These are phyloP conservation scores for Voacanga thouarsii DNA, from an alignment of 257 asterid species.

Conservation along the genomic window DNA sequence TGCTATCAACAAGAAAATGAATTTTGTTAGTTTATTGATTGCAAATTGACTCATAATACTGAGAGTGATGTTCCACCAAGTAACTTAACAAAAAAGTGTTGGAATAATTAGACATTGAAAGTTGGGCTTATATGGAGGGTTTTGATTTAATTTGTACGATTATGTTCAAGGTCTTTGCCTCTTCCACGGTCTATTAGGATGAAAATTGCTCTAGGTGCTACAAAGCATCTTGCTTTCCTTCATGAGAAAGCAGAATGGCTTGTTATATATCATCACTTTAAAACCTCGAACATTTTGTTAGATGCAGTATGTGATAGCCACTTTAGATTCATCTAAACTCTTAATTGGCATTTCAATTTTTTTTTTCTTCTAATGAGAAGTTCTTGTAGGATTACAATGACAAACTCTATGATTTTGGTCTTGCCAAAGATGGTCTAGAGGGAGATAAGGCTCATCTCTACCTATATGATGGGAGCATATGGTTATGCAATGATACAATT, in stretches of 20 bases:
- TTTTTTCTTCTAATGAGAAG: conserved; percentile 17
- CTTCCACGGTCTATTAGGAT: conserved; percentile 97
- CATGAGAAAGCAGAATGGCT: conserved; percentile 99
- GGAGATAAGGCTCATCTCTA: conserved; percentile 95
- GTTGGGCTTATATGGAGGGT: neutral
- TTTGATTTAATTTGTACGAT: conserved; percentile 13
- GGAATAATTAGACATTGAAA: neutral
- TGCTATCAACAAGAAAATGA: neutral
- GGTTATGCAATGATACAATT: conserved; percentile 97
- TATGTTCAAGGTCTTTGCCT: conserved; percentile 75
- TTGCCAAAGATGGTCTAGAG: conserved; percentile 97
- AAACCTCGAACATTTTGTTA: conserved; percentile 92
- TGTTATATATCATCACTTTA: conserved; percentile 88
- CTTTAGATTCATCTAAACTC: conserved; percentile 4
- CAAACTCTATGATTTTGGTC: conserved; percentile 96
- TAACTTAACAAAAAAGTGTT: neutral
- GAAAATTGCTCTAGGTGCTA: conserved; percentile 98
- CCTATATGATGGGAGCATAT: conserved; percentile 97
- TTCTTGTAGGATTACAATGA: conserved; percentile 82
- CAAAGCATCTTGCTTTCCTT: conserved; percentile 89
- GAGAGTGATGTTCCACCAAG: neutral
- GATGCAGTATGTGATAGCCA: conserved; percentile 68
- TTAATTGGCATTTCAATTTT: neutral
- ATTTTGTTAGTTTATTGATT: no score
- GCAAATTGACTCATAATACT: neutral